These are phyloP conservation scores for Neurospora sp. DNA, from an alignment of 495 filamentous ascomycete genomes.

Conservation along the genomic window DNA sequence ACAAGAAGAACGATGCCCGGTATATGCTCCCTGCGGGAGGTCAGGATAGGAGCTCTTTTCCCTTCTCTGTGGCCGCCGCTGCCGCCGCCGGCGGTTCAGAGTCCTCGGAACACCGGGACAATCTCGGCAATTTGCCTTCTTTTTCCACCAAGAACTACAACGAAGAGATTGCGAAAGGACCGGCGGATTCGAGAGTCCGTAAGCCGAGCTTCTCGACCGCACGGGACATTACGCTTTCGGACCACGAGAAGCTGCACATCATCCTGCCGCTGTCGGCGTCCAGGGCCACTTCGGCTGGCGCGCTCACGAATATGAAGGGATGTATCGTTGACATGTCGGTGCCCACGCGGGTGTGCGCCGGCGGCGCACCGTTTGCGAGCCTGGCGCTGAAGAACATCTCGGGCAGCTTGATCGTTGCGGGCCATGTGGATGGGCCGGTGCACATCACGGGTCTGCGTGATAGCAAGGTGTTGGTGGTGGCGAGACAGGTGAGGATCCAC, in stretches of 20 bases:
- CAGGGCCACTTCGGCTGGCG: constrained; percentile 56
- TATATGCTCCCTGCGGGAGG: neutral
- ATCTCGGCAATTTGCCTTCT: constrained; percentile 15
- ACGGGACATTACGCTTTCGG: constrained; percentile 52
- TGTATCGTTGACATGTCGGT: constrained; percentile 74
- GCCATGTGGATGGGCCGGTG: constrained; percentile 64
- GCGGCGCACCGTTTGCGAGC: constrained; percentile 57
- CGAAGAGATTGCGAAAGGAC: constrained; percentile 29
- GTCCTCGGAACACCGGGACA: constrained; percentile 19
- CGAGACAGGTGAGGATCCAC: constrained; percentile 85
- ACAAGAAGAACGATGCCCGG: constrained; percentile 1
- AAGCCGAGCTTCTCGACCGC: constrained; percentile 51
- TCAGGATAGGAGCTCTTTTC: neutral
- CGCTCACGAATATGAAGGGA: constrained; percentile 56
- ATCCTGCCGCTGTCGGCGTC: constrained; percentile 61
- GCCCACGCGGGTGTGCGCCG: constrained; percentile 35
- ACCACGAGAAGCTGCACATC: constrained; percentile 55
- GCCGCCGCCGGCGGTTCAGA: neutral
- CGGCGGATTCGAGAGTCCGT: constrained; percentile 25
- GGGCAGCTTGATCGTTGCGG: constrained; percentile 61
- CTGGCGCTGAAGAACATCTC: constrained; percentile 62
- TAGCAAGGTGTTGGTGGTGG: constrained; percentile 63
- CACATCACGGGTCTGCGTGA: constrained; percentile 71
- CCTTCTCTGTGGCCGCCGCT: neutral
- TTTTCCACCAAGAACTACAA: constrained; percentile 37